Percentiles rank a stretch among this genome's conserved stretches.
phyloP scores from a whole-genome alignment of 2,329 filamentous ascomycete species.

The Alternaria novae-zelandiae region DNA sequence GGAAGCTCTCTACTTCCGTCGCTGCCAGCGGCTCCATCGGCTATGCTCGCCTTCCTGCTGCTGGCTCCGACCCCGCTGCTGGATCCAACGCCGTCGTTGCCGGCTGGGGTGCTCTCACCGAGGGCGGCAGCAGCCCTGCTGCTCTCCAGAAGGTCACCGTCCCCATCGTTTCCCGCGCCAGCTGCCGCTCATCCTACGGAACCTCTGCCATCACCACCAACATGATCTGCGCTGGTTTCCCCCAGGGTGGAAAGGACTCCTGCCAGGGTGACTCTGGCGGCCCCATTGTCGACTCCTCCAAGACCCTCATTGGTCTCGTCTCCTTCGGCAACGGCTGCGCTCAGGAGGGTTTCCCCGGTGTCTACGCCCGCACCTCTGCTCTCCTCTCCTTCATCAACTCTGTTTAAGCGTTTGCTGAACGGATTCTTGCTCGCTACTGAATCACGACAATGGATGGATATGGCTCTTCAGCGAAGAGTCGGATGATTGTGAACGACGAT shows the following conservation, averaged over 20 bases:
- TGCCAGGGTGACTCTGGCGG: slow-evolving; percentile 44
- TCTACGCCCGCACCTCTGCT: slow-evolving; percentile 29
- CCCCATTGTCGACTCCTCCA: slow-evolving; percentile 26
- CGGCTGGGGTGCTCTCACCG: slow-evolving; percentile 32
- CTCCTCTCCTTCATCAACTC: slow-evolving; percentile 30
- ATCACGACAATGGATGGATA: background rate
- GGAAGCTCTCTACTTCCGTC: slow-evolving; percentile 32
- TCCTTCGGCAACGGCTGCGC: slow-evolving; percentile 29
- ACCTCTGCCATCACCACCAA: slow-evolving; percentile 25
- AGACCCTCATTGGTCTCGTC: slow-evolving; percentile 12
- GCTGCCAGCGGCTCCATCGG: slow-evolving; percentile 30
- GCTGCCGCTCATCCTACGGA: slow-evolving; percentile 29
- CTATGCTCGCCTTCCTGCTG: slow-evolving; percentile 29
- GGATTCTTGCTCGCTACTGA: background rate
- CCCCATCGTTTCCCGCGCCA: slow-evolving; percentile 34
- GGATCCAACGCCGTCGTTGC: slow-evolving; percentile 29
- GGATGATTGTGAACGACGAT: background rate
- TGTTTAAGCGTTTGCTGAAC: slow-evolving; percentile 10
- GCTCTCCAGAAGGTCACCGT: slow-evolving; percentile 37
- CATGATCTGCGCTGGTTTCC: slow-evolving; percentile 38
- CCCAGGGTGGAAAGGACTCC: slow-evolving; percentile 38
- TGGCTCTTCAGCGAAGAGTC: background rate
- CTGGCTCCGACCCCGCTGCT: slow-evolving; percentile 30
- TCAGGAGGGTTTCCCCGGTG: slow-evolving; percentile 27
- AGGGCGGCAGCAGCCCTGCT: slow-evolving; percentile 15